Evolutionary conservation across 2,329 filamentous ascomycete species (phyloP).

Genomic region (Thielaviopsis ethacetica): DNA sequence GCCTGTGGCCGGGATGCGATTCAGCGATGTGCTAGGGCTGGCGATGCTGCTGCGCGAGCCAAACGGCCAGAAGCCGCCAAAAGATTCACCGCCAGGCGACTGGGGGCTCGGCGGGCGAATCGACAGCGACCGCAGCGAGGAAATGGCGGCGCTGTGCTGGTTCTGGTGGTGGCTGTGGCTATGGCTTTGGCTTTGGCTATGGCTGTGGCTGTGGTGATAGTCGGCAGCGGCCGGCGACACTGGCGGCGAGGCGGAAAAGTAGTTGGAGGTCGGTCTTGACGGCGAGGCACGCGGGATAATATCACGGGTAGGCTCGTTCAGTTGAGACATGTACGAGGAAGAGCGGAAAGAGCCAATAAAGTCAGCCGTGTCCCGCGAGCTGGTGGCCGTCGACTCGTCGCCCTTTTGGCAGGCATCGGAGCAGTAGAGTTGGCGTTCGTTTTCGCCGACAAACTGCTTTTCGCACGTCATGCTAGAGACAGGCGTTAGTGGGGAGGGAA

Average conservation of each 20-base stretch:
- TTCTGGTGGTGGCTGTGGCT: background rate
- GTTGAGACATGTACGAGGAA: conserved; percentile 16
- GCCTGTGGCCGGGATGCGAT: conserved; percentile 22
- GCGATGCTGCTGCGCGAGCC: conserved; percentile 28
- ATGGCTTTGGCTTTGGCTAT: too few relatives aligned
- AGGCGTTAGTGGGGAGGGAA: background rate
- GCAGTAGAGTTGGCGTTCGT: conserved; percentile 44
- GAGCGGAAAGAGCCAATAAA: conserved; percentile 16
- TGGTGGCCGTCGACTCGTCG: conserved; percentile 28
- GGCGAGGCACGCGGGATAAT: conserved; percentile 49
- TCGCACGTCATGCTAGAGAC: conserved; percentile 45
- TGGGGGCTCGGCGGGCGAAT: conserved; percentile 38
- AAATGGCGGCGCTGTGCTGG: conserved; percentile 30
- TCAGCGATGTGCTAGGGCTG: conserved; percentile 37
- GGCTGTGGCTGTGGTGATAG: conserved; percentile 15
- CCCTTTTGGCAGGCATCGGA: conserved; percentile 43
- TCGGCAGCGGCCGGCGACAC: conserved; percentile 27
- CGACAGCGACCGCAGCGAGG: conserved; percentile 37
- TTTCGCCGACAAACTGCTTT: conserved; percentile 45
- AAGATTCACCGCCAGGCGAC: conserved; percentile 29
- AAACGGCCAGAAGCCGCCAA: conserved; percentile 36
- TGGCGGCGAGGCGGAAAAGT: conserved; percentile 35
- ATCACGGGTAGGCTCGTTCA: conserved; percentile 34
- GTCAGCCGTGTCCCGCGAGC: conserved; percentile 17
- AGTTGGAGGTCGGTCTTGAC: conserved; percentile 39